Conservation (phyloP, 305 asterid species). For the Vinca major region DNA sequence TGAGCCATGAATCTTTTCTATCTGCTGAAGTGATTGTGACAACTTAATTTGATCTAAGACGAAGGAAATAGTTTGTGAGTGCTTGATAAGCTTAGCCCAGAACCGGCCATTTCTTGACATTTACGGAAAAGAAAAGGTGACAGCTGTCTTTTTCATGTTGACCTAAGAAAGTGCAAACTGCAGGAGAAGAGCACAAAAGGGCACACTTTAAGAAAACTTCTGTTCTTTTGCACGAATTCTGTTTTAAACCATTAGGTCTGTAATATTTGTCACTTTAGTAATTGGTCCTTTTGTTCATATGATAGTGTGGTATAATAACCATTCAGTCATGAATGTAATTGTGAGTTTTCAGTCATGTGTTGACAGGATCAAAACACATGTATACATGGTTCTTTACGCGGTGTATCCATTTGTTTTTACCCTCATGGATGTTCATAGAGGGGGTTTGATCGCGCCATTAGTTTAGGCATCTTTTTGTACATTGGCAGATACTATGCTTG, state of each 20-base stretch:
- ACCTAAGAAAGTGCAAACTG: background rate
- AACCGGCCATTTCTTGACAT: background rate
- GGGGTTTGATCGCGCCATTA: too few species aligned
- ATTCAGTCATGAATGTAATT: background rate
- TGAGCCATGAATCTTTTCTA: background rate
- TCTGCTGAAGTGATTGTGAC: background rate
- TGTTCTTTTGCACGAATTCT: background rate
- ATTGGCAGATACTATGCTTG: too few species aligned
- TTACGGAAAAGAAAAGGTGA: background rate
- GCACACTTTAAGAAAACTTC: too few species aligned
- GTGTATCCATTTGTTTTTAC: too few species aligned
- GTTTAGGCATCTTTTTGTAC: too few species aligned
- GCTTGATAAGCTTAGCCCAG: background rate
- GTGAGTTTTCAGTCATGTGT: too few species aligned
- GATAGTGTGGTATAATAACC: background rate
- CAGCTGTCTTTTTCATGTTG: background rate
- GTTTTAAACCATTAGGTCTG: background rate
- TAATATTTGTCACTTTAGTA: background rate
- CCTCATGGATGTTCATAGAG: too few species aligned
- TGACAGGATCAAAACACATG: too few species aligned
- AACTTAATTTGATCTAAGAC: background rate
- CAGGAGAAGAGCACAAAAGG: background rate
- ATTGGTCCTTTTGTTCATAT: background rate
- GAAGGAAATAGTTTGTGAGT: background rate
- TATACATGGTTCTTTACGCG: too few species aligned